A percentile compares a stretch with the other conserved stretches of the same genome.
Conservation (phyloP, 805 yeast species). For the Kazachstania kunashirensis region DNA sequence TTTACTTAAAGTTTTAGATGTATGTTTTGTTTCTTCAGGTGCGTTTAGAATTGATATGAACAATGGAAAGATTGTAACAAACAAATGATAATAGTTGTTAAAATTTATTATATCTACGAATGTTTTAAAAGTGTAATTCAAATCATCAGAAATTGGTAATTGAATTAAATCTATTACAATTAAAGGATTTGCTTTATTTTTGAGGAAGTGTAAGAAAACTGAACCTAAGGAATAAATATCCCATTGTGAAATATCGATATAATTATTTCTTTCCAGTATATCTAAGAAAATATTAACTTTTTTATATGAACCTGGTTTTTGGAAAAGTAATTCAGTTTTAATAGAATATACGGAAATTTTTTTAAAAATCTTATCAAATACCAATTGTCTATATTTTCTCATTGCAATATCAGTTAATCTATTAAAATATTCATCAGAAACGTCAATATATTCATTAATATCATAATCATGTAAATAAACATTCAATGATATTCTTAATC, state of each 20-base stretch:
- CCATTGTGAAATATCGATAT: slow-evolving; percentile 56
- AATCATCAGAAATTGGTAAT: slow-evolving; percentile 45
- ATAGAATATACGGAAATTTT: slow-evolving; percentile 38
- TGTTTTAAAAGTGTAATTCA: slow-evolving; percentile 33
- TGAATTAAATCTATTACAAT: slow-evolving; percentile 40
- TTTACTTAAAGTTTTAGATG: slow-evolving; percentile 30
- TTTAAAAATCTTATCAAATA: slow-evolving; percentile 43
- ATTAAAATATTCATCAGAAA: slow-evolving; percentile 34
- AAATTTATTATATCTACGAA: slow-evolving; percentile 30
- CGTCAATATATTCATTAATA: slow-evolving; percentile 39
- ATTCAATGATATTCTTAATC: slow-evolving; percentile 62
- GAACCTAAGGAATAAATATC: slow-evolving; percentile 40
- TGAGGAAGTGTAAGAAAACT: slow-evolving; percentile 36
- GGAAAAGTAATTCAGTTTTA: slow-evolving; percentile 40
- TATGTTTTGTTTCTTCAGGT: slow-evolving; percentile 35
- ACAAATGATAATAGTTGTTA: slow-evolving; percentile 27
- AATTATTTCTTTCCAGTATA: slow-evolving; percentile 46
- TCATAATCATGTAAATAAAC: slow-evolving; percentile 62
- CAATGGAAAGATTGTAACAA: slow-evolving; percentile 38
- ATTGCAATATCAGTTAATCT: slow-evolving; percentile 22
- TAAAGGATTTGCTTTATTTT: slow-evolving; percentile 45
- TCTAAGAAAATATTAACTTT: slow-evolving; percentile 36
- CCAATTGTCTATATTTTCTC: slow-evolving; percentile 30
- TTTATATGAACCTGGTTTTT: slow-evolving; percentile 47
- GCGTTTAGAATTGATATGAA: slow-evolving; percentile 35